Evolutionary conservation across 2,329 filamentous ascomycete species (phyloP), one percentile per base, ranked within the genome.

Genomic region (Delphinella strobiligena): DNA sequence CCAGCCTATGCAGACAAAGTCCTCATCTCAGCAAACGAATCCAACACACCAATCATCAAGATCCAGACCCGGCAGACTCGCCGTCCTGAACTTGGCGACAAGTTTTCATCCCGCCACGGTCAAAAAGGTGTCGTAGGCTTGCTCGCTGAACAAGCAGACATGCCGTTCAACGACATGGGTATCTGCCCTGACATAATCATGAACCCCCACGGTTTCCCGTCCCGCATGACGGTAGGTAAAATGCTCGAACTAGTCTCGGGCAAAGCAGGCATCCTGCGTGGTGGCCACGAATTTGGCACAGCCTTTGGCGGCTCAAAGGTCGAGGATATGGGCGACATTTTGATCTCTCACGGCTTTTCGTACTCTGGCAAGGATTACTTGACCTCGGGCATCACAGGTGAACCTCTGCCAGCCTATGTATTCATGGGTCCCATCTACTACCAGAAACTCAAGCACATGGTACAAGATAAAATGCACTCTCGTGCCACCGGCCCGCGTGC

Each of bases 341-440:
- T 98, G 17, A 76, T 98, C 40, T 74, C 83, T 43, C 75, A 91
- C 51, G 93, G 91, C 38, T 98, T 95, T 71, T 89, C 78, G 24
- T 98, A 94, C 72, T 86, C 89, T 41, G 91, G 93, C 51, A 98
- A 98, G 58, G 91, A 98, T 60, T 94, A 88, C 63, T 80, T 98
- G 46, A 96, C 91, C 0, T 88, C 80, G 1, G 91, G 91, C 27
- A 89, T 95, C 56, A 96, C 91, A 0, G 93, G 91, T 52, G 91
- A 98, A 63, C 78, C 84, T 0, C 71, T 96, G 4, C 87, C 93
- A 47, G 88, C 88, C 10, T 96, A 96, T 63, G 87, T 98, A 56
- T 98, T 96, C 71, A 94, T 93, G 59, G 91, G 91, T 0, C 91
- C 91, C 9, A 98, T 98, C 62, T 98, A 94, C 69, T 98, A 98